phyloP scores from a whole-genome alignment of 139 green algal species.

The Marvania coccoides region DNA sequence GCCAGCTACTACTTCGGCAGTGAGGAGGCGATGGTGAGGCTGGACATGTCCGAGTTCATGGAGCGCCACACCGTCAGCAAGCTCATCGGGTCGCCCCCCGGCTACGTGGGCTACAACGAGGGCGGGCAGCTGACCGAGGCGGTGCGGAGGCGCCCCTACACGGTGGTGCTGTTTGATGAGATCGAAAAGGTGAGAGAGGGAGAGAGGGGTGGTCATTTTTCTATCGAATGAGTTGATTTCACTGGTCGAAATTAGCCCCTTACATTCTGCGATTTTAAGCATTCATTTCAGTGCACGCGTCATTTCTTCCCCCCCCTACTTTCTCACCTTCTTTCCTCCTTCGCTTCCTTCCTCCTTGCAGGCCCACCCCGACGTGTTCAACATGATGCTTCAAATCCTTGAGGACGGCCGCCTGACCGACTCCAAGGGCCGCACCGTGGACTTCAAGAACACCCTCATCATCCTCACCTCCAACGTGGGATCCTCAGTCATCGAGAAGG shows the following conservation, averaged over 20 bases:
- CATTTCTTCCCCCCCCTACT: no score
- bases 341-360: no score
- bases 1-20: constrained; percentile 96
- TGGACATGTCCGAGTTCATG: constrained; percentile 99
- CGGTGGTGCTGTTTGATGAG: constrained; percentile 99
- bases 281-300: no score
- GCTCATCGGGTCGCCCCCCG: constrained; percentile 96
- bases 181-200: no score
- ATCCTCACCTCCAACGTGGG: constrained; percentile 99
- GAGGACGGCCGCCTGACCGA: constrained; percentile 89
- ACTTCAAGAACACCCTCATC: constrained; percentile 99
- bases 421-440: constrained; percentile 87
- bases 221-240: no score
- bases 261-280: no score
- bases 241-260: no score
- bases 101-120: constrained; percentile 99
- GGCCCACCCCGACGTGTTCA: constrained; percentile 99
- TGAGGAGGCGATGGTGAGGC: constrained; percentile 94
- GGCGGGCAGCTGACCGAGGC: constrained; percentile 98
- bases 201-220: no score
- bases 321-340: no score
- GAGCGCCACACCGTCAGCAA: constrained; percentile 99
- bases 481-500: constrained; percentile 92
- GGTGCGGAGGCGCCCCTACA: constrained; percentile 92
- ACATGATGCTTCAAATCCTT: constrained; percentile 99